These are phyloP conservation scores for Cairneyella variabilis DNA, from an alignment of 495 filamentous ascomycete genomes.

Conservation along the genomic window DNA sequence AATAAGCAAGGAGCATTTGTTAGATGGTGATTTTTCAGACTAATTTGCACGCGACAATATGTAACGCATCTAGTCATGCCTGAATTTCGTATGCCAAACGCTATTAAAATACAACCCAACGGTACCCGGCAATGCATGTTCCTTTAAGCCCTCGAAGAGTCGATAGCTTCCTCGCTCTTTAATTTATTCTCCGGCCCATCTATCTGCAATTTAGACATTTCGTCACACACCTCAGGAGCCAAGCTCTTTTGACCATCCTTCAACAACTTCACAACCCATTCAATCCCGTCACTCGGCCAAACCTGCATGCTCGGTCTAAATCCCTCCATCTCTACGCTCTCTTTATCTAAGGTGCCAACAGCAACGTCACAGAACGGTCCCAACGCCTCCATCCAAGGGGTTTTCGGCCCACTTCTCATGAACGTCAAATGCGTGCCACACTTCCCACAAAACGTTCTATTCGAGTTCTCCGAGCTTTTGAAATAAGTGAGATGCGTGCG, in stretches of 20 bases:
- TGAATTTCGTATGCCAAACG: too few relatives aligned
- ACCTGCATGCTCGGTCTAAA: not conserved
- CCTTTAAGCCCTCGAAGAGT: too few relatives aligned
- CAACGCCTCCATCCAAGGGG: not conserved
- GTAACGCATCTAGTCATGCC: too few relatives aligned
- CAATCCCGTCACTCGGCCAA: constrained; percentile 7
- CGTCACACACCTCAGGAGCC: too few relatives aligned
- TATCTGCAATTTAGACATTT: too few relatives aligned
- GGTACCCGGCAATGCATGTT: too few relatives aligned
- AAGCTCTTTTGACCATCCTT: constrained; percentile 3
- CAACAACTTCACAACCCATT: constrained; percentile 9
- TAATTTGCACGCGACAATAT: too few relatives aligned
- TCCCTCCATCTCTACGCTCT: constrained; percentile 7
- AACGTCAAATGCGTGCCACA: constrained; percentile 17
- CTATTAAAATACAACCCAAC: too few relatives aligned
- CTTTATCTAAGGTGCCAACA: constrained; percentile 8
- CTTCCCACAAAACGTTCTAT: constrained; percentile 14
- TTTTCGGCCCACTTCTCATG: not conserved
- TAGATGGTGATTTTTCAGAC: too few relatives aligned
- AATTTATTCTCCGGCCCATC: too few relatives aligned
- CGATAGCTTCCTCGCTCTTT: too few relatives aligned
- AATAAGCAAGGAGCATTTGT: too few relatives aligned
- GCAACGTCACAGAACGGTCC: constrained; percentile 5
- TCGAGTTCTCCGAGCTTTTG: not conserved
- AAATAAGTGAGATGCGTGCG: constrained; percentile 3